Conservation (phyloP, 768 basidiomycete genomes). For the Leccinum uliginosum region DNA sequence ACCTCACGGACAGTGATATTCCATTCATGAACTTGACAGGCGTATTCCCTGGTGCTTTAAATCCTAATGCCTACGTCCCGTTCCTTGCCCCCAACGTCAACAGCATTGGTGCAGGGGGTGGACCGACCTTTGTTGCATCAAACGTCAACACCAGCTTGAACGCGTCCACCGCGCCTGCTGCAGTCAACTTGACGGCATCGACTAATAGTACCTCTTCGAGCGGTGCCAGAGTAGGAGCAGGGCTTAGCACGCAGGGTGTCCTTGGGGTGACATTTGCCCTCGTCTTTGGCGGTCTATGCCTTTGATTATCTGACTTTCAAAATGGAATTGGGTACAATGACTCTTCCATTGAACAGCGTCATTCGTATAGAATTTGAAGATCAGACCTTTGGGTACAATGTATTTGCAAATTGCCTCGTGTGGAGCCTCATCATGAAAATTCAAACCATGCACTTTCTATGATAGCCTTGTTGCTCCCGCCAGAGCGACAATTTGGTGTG, state of each 20-base stretch:
- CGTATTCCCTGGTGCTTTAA: slow-evolving; percentile 41
- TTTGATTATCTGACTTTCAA: background rate
- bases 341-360: background rate
- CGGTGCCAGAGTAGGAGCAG: background rate
- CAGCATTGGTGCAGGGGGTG: slow-evolving; percentile 40
- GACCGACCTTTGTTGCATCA: slow-evolving; percentile 35
- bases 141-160: slow-evolving; percentile 35
- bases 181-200: slow-evolving; percentile 35
- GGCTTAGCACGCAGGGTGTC: slow-evolving; percentile 2
- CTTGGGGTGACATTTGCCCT: slow-evolving; percentile 7
- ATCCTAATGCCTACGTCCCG: slow-evolving; percentile 37
- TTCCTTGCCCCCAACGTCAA: slow-evolving; percentile 40
- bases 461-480: too few relatives aligned
- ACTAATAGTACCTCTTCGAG: background rate
- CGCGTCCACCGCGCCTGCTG: slow-evolving; percentile 29
- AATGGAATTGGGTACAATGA: background rate
- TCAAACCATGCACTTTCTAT: too few relatives aligned
- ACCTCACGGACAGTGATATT: slow-evolving; percentile 24
- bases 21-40: slow-evolving; percentile 41
- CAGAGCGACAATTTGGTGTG: too few relatives aligned
- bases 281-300: slow-evolving; percentile 3
- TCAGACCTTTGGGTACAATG: background rate
- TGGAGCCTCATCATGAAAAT: too few relatives aligned
- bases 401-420: background rate
- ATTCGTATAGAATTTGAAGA: background rate